Percentiles rank a stretch among this genome's conserved stretches.
These are phyloP conservation scores for Penicillium sp. DNA, from an alignment of 2,329 filamentous ascomycete genomes.

Conservation along the genomic window DNA sequence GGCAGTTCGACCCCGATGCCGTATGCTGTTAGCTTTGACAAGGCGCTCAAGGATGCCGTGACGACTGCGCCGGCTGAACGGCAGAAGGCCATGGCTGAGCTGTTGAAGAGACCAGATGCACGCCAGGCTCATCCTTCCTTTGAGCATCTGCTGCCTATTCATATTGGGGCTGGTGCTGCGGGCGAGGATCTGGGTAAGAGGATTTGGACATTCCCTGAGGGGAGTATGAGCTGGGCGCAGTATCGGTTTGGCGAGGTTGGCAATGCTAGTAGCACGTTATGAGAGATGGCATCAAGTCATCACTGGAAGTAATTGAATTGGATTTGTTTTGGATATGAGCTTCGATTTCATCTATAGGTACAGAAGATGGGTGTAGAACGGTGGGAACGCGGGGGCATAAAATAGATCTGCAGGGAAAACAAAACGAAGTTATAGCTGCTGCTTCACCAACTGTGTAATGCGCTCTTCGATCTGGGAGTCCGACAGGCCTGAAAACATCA, in stretches of 20 bases:
- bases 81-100: conserved; percentile 46
- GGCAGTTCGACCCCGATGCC: conserved; percentile 52
- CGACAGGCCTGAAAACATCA: conserved; percentile 55
- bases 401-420: conserved; percentile 15
- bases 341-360: conserved; percentile 43
- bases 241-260: conserved; percentile 50
- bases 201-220: conserved; percentile 52
- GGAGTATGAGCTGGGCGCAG: conserved; percentile 57
- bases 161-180: conserved; percentile 58
- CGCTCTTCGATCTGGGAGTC: conserved; percentile 70
- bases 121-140: conserved; percentile 63
- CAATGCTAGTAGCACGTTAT: conserved; percentile 19
- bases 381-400: conserved; percentile 29
- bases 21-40: conserved; percentile 64
- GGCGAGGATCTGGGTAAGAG: conserved; percentile 49
- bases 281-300: not conserved
- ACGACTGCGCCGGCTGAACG: conserved; percentile 46
- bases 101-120: conserved; percentile 55
- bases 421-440: conserved; percentile 34
- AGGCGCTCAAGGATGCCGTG: conserved; percentile 66
- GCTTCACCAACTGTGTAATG: conserved; percentile 63
- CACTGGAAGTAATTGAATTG: conserved; percentile 4
- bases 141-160: conserved; percentile 62
- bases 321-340: conserved; percentile 14
- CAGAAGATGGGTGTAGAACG: conserved; percentile 30